Evolutionary conservation across 2,329 filamentous ascomycete genomes (phyloP), one percentile per base, ranked within the genome.

Genomic region (Scedosporium boydii): DNA sequence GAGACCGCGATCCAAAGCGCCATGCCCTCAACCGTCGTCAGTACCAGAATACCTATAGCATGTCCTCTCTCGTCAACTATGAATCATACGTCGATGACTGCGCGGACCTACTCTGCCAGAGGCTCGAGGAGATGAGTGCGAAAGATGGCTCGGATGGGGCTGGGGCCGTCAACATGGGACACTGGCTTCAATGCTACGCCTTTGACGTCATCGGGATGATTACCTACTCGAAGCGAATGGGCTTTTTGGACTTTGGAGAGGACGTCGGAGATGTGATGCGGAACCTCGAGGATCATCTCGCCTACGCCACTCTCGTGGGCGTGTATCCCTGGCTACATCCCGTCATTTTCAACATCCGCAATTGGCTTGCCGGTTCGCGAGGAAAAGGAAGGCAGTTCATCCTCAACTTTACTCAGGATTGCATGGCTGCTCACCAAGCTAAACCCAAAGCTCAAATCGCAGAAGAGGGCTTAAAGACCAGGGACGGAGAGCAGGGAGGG

Each of bases 171-270:
- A 68, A 75, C 7, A 68, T 75, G 66, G 68, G 68, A 0, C 68
- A 73, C 29, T 75, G 72, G 72, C 63, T 74, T 1, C 73, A 75
- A 51, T 76, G 72, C 62, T 77, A 75, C 34, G 75, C 75, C 0
- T 76, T 77, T 61, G 75, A 77, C 60, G 74, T 77, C 1, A 74
- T 76, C 29, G 71, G 70, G 0, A 64, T 68, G 26, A 73, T 77
- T 42, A 77, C 74, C 0, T 75, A 69, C 59, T 66, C 67, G 9
- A 69, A 69, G 27, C 68, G 71, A 1, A 67, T 77, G 16, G 74
- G 75, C 0, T 77, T 75, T 34, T 65, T 77, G 2, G 73, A 76
- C 21, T 64, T 62, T 0, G 74, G 74, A 1, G 66, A 70, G 1
- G 74, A 77, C 26, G 63, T 76, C 0, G 67, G 63, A 1, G 67